Base-by-base conservation (phyloP, 495 filamentous ascomycete genomes). In the Hypoxylon lenormandii region DNA sequence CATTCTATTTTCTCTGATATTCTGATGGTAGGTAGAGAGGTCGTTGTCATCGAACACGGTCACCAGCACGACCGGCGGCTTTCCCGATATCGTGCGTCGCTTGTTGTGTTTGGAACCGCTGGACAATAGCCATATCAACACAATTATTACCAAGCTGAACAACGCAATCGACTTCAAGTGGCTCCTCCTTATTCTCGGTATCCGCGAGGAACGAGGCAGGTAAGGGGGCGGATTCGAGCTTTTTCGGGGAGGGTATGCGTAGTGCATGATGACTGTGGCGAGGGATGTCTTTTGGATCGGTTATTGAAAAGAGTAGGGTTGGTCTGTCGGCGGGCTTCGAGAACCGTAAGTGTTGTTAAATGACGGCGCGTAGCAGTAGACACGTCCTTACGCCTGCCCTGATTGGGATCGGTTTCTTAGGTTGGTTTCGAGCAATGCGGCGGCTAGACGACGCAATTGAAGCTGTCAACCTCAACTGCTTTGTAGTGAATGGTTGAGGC, bases 161-260 rank as follows among this genome's bases (percentile, higher is more conserved):
- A 92, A 64, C 5, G 84, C 86, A 58, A 90, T 76, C 2, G 85
- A 73, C 75, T 89, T 90, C 13, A 93, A 74, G 53, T 92, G 87
- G 69, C 85, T 88, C 52, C 88, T 84, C 64, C 91, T 87, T 66
- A 92, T 80, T 54, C 73, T 69, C 7, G 86, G 86, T 57, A 90
- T 80, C 59, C 86, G 82, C 16, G 88, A 83, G 30, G 87, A 81
- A 69, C 88, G 86, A 36, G 86, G 78, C 38, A 81, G 72, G 72
- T 82, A 88, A 23, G 84, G 85, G 30, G 89, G 88, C 54, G 90
- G 85, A 69, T 88, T 85, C 59, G 89, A 91, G 70, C 87, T 87
- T 79, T 91, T 95, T 73, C 93, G 89, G 60, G 92, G 88, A 58
- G 93, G 94, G 64, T 94, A 81, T 56, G 94, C 94, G 83, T 93